These are phyloP conservation scores for Fusarium palustre DNA, from an alignment of 2,329 filamentous ascomycete species.

Conservation along the genomic window DNA sequence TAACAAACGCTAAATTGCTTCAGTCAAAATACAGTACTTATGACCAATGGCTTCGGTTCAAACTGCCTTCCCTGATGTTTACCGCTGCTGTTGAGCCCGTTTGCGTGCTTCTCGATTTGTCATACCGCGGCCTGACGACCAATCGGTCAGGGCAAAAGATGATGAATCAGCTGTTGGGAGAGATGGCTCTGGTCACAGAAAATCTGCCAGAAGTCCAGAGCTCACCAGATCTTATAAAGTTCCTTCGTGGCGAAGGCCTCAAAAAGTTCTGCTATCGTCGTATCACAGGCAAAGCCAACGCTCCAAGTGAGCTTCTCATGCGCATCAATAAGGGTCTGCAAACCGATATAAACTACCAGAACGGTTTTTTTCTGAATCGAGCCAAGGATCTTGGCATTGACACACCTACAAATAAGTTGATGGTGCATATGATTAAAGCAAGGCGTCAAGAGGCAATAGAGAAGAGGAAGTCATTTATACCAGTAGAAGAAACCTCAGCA, in stretches of 20 bases:
- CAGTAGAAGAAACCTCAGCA: slow-evolving; percentile 53
- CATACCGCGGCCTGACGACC: slow-evolving; percentile 76
- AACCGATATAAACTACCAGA: slow-evolving; percentile 86
- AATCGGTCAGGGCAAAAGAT: slow-evolving; percentile 74
- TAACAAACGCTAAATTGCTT: slow-evolving; percentile 42
- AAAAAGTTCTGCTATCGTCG: slow-evolving; percentile 65
- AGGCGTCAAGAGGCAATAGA: slow-evolving; percentile 61
- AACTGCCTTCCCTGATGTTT: slow-evolving; percentile 83
- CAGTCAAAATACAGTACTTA: slow-evolving; percentile 41
- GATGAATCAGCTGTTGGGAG: slow-evolving; percentile 77
- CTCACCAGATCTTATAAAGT: slow-evolving; percentile 66
- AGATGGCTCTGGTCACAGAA: slow-evolving; percentile 78
- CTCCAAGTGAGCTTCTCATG: slow-evolving; percentile 73
- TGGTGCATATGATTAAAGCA: slow-evolving; percentile 78
- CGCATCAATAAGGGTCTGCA: slow-evolving; percentile 70
- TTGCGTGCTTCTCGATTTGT: slow-evolving; percentile 80
- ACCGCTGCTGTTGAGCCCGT: slow-evolving; percentile 83
- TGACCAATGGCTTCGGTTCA: slow-evolving; percentile 71
- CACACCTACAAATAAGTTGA: slow-evolving; percentile 77
- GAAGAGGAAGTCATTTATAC: slow-evolving; percentile 51
- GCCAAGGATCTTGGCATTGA: slow-evolving; percentile 79
- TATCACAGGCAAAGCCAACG: slow-evolving; percentile 59
- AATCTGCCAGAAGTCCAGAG: slow-evolving; percentile 78
- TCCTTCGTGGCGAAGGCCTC: slow-evolving; percentile 70
- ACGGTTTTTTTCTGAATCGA: slow-evolving; percentile 84